phyloP scores from a whole-genome alignment of 139 green algal genomes.

The Prasinococcaceae sp. region DNA sequence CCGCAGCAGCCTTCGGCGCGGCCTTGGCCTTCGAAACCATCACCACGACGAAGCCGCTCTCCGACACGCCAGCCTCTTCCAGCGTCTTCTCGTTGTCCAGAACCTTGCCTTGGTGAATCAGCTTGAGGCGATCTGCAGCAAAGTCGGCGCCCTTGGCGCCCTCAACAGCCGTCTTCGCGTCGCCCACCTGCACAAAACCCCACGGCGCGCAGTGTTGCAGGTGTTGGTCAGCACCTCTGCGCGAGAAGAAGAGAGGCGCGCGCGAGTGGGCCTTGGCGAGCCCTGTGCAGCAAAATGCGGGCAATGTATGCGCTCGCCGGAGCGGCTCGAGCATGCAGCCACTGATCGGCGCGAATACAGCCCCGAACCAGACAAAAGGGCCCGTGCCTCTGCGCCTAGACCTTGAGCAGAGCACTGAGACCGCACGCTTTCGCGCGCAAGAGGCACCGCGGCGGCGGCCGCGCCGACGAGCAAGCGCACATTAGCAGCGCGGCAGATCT shows the following conservation, averaged over 20 bases:
- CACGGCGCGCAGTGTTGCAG: neutral
- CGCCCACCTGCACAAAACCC: conserved; percentile 33
- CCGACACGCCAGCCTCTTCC: conserved; percentile 48
- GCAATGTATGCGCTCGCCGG: no score
- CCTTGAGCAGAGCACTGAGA: no score
- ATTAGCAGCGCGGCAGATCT: no score
- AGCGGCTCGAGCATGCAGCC: no score
- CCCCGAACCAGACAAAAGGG: no score
- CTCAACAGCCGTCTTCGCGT: conserved; percentile 49
- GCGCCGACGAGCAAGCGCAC: no score
- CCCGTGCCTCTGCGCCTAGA: no score
- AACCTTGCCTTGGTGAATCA: conserved; percentile 78
- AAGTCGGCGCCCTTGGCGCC: conserved; percentile 37
- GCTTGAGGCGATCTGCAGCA: conserved; percentile 28
- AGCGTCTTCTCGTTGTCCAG: conserved; percentile 72
- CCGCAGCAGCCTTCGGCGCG: conserved; percentile 18
- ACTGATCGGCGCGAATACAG: no score
- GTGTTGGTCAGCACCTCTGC: neutral
- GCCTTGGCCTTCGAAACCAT: conserved; percentile 66
- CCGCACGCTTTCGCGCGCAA: no score
- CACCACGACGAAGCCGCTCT: conserved; percentile 82
- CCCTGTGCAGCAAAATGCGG: neutral
- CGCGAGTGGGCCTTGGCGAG: neutral
- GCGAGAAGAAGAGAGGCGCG: neutral
- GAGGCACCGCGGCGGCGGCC: no score